phyloP scores from a whole-genome alignment of 371 early-diverging fungal genomes.

The Mucor velutinosus region DNA sequence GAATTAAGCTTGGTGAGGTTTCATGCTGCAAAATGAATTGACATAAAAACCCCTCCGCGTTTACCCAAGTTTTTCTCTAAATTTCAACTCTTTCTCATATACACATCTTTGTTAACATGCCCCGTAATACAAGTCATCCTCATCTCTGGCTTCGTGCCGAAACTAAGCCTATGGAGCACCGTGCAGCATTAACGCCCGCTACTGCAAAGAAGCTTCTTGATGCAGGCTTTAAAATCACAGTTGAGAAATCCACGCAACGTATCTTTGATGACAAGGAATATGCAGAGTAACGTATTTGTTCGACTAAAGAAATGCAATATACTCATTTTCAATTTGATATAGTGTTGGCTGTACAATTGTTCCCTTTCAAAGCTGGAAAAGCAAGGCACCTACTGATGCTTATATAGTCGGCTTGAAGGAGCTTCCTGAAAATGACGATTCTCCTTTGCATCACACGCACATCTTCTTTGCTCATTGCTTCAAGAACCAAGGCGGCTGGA shows the following conservation, averaged over 20 bases:
- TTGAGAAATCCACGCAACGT: slow-evolving; percentile 79
- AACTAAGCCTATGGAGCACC: slow-evolving; percentile 95
- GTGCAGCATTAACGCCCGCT: slow-evolving; percentile 91
- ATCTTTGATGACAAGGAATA: slow-evolving; percentile 93
- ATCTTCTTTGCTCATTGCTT: slow-evolving; percentile 98
- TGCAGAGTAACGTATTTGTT: slow-evolving; percentile 54
- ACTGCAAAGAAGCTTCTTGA: slow-evolving; percentile 78
- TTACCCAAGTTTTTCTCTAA: neutral
- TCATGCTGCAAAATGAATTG: neutral
- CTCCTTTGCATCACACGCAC: slow-evolving; percentile 91
- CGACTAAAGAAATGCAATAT: neutral
- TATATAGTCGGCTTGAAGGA: slow-evolving; percentile 96
- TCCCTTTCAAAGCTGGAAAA: slow-evolving; percentile 79
- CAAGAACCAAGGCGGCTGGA: slow-evolving; percentile 97
- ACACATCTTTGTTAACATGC: neutral
- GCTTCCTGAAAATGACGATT: slow-evolving; percentile 88
- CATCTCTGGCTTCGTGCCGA: slow-evolving; percentile 97
- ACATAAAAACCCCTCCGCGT: neutral
- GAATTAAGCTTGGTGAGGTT: neutral
- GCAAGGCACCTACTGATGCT: slow-evolving; percentile 83
- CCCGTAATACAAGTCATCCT: slow-evolving; percentile 20
- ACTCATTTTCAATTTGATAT: neutral
- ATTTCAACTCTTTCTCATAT: neutral
- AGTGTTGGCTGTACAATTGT: slow-evolving; percentile 85
- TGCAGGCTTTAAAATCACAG: slow-evolving; percentile 86